Base-by-base conservation (phyloP, 305 asterid species). In the Rubia peregrina region DNA sequence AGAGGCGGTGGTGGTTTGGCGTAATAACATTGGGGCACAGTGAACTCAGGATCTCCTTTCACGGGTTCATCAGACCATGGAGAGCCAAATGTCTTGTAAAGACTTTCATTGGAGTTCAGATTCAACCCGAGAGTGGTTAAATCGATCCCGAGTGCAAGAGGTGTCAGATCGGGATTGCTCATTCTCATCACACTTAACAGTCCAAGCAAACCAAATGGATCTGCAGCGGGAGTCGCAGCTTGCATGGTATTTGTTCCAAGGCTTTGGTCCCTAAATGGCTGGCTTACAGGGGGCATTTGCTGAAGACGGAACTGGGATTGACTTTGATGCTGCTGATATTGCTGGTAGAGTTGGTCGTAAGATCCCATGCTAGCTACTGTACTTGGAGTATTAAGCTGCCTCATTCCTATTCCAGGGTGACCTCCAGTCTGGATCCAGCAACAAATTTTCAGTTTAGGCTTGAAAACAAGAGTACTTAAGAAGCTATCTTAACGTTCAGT, bases 21-120 rank as follows among this genome's bases (percentile, higher is more conserved):
- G 80, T 80, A 83, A 83, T 92, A 92, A 85, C 97, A 92, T 76
- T 89, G 91, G 7, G 98, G 98, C 69, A 90, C 96, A 30, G 80
- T 73, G 73, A 84, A 92, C 75, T 92, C 98, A 0, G 96, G 90
- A 72, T 90, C 96, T 74, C 96, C 96, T 86, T 86, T 90, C 70
- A 90, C 85, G n/a, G 96, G 96, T 75, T 87, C 97, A 42, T 92
- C 97, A 42, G 98, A 87, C 96, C 96, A 92, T 14, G 98, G 98
- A 67, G 98, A 90, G 79, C 91, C 90, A 77, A 90, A 92, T 4
- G 86, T 84, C 78, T 88, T 92, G 83, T 90, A 84, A 72, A 92
- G 95, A 86, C 86, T 88, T 80, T 92, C 98, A 17, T 87, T 69
- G 71, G 98, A 92, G 85, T 88, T 92, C 88, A 92, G 81, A 82